A percentile compares a stretch with the other conserved stretches of the same genome.
phyloP scores from a whole-genome alignment of 352 stramenopile species.

The Phytophthora constricta region DNA sequence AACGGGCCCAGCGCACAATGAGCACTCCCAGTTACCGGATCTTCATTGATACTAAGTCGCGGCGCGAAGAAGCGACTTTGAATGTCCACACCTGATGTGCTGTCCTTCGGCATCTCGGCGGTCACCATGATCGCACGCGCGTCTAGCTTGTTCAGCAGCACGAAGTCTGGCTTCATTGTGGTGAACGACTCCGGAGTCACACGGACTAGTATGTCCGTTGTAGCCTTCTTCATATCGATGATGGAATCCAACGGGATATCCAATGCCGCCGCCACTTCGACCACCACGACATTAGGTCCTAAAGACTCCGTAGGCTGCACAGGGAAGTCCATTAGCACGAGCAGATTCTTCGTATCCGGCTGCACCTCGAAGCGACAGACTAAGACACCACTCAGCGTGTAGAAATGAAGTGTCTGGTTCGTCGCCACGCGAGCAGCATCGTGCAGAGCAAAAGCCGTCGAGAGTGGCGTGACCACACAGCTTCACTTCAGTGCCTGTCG shows the following conservation, averaged over 20 bases:
- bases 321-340: slow-evolving; percentile 75
- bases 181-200: slow-evolving; percentile 31
- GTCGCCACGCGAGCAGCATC: slow-evolving; percentile 48
- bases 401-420: slow-evolving; percentile 63
- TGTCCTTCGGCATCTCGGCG: slow-evolving; percentile 18
- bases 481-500: slow-evolving; percentile 70
- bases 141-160: slow-evolving; percentile 19
- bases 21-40: slow-evolving; percentile 93
- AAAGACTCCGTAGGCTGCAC: slow-evolving; percentile 19
- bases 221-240: slow-evolving; percentile 31
- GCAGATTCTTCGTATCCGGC: slow-evolving; percentile 27
- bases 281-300: slow-evolving; percentile 6
- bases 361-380: slow-evolving; percentile 38
- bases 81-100: slow-evolving; percentile 45
- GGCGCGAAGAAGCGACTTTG: slow-evolving; percentile 91
- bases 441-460: slow-evolving; percentile 82
- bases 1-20: slow-evolving; percentile 91
- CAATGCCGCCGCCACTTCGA: slow-evolving; percentile 23
- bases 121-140: slow-evolving; percentile 24
- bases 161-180: slow-evolving; percentile 28
- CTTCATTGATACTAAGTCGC: slow-evolving; percentile 89
- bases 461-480: slow-evolving; percentile 94
- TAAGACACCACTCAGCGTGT: slow-evolving; percentile 69
- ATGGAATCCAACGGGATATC: slow-evolving; percentile 20
- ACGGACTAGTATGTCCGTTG: slow-evolving; percentile 36